Conservation (phyloP, 2,329 filamentous ascomycete genomes). For the Fusarium buharicum region DNA sequence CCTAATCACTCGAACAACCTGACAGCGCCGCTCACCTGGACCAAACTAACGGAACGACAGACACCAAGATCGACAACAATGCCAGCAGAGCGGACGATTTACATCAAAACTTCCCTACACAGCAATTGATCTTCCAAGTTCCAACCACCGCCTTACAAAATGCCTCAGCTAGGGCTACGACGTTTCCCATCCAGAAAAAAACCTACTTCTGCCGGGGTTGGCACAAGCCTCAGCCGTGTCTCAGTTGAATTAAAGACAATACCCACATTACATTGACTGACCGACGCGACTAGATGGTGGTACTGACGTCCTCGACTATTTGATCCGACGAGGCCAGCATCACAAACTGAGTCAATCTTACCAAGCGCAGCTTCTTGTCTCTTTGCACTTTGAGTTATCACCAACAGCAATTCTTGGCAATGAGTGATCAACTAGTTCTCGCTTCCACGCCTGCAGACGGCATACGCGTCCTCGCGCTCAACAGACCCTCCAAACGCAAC, state of each 20-base stretch:
- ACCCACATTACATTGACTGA: constrained; percentile 17
- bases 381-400: background rate
- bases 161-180: constrained; percentile 23
- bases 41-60: constrained; percentile 26
- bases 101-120: constrained; percentile 13
- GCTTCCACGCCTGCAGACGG: constrained; percentile 47
- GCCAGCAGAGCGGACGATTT: constrained; percentile 10
- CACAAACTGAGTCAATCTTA: constrained; percentile 7
- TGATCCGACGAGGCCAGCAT: constrained; percentile 16
- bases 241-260: constrained; percentile 38
- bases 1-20: constrained; percentile 26
- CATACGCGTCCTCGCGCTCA: constrained; percentile 61
- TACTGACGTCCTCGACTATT: constrained; percentile 35
- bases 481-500: constrained; percentile 67
- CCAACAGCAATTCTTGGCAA: background rate
- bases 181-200: background rate
- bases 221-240: constrained; percentile 23
- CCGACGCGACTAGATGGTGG: constrained; percentile 25
- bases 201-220: background rate
- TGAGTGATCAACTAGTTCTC: constrained; percentile 39
- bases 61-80: constrained; percentile 30
- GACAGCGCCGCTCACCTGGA: constrained; percentile 12
- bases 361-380: constrained; percentile 8
- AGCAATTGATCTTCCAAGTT: constrained; percentile 2
- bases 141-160: constrained; percentile 37